Evolutionary conservation across 345 rosid species (phyloP).

Genomic region (Boechera divaricarpa): DNA sequence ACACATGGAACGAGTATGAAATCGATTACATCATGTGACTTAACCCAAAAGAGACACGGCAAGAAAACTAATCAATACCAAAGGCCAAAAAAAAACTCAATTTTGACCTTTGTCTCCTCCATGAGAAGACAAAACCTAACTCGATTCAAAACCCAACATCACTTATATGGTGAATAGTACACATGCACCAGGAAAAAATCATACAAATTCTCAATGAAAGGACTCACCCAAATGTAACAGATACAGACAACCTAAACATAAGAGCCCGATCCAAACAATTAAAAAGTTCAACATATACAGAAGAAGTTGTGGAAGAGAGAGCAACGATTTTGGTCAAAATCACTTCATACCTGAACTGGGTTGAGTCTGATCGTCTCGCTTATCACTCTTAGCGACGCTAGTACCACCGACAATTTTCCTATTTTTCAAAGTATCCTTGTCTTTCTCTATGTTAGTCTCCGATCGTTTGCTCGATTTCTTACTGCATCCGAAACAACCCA

Average conservation of each 20-base stretch:
- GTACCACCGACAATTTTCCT: conserved; percentile 15
- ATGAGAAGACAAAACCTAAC: conserved; percentile 36
- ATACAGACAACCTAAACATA: neutral
- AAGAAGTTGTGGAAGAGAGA: neutral
- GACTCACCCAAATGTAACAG: conserved; percentile 21
- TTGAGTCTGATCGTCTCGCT: conserved; percentile 50
- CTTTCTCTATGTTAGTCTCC: conserved; percentile 34
- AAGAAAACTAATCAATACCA: neutral
- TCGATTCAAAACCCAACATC: conserved; percentile 22
- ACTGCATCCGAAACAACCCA: conserved; percentile 73
- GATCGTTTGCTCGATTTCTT: conserved; percentile 54
- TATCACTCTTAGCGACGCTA: conserved; percentile 31
- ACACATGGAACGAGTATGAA: conserved; percentile 19
- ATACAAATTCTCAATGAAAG: neutral
- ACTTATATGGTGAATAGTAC: conserved; percentile 17
- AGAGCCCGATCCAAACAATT: neutral
- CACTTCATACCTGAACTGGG: conserved; percentile 50
- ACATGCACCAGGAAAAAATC: conserved; percentile 37
- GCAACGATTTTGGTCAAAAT: neutral
- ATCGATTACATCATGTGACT: conserved; percentile 4
- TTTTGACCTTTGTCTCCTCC: conserved; percentile 26
- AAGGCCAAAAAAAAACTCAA: neutral
- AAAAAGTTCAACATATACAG: neutral
- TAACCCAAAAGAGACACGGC: conserved; percentile 27
- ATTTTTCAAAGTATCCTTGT: conserved; percentile 33